Conservation (phyloP, 257 asterid genomes). For the Solanum habrochaites region DNA sequence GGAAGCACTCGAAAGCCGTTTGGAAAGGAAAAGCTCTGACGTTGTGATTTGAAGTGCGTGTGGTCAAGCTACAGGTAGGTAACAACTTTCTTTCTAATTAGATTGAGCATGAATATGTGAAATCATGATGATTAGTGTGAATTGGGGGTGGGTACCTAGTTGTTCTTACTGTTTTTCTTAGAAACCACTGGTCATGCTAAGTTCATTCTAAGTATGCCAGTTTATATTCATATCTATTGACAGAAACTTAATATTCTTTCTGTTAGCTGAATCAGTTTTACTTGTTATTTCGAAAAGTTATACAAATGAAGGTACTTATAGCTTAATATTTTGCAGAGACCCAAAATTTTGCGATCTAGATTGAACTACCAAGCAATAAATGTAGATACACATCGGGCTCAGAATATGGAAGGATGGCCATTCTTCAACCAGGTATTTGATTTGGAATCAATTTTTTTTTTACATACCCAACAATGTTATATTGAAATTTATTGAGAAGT, state of each 20-base stretch:
- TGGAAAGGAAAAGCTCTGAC: no score
- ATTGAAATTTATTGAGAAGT: not conserved
- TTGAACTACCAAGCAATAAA: constrained; percentile 64
- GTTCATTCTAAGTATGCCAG: not conserved
- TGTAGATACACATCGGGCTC: constrained; percentile 70
- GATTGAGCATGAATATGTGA: no score
- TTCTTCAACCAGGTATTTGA: constrained; percentile 54
- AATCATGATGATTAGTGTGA: no score
- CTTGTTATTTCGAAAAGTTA: not conserved
- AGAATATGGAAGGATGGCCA: constrained; percentile 68
- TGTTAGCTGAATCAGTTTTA: not conserved
- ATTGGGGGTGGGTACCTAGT: no score
- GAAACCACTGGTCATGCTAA: not conserved
- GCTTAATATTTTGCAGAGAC: constrained; percentile 42
- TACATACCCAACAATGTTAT: not conserved
- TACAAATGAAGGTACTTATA: not conserved
- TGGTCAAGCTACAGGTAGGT: no score
- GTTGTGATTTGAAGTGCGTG: no score
- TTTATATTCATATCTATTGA: not conserved
- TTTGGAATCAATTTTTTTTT: not conserved
- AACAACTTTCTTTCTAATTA: no score
- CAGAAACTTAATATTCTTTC: not conserved
- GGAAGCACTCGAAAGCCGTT: no score
- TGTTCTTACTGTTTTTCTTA: no score
- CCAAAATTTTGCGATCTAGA: constrained; percentile 57